Percentiles rank a stretch among this genome's conserved stretches.
These are phyloP conservation scores for Hondaea fermentalgiana DNA, from an alignment of 108 stramenopile genomes.

Conservation along the genomic window DNA sequence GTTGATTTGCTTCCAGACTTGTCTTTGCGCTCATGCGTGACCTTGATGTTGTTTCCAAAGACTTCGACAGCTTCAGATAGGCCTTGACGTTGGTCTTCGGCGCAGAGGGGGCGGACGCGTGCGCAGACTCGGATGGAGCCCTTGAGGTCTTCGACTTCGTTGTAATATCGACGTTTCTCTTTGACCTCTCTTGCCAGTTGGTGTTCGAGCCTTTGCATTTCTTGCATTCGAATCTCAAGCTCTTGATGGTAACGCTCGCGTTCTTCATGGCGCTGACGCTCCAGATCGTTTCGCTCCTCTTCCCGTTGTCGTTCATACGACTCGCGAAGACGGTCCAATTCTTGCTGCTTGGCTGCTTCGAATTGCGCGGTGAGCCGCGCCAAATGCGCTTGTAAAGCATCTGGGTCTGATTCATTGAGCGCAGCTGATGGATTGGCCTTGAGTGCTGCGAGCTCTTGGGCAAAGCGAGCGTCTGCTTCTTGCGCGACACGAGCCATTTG, in stretches of 20 bases:
- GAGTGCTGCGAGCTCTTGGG: neutral
- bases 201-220: neutral
- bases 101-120: conserved; percentile 42
- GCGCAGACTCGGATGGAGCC: conserved; percentile 55
- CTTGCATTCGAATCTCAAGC: neutral
- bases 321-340: neutral
- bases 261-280: conserved; percentile 16
- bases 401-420: neutral
- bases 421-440: neutral
- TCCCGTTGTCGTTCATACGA: conserved; percentile 20
- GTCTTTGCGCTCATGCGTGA: neutral
- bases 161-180: conserved; percentile 54
- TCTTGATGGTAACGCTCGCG: conserved; percentile 22
- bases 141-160: conserved; percentile 61
- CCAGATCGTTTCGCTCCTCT: conserved; percentile 20
- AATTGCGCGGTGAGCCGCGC: neutral
- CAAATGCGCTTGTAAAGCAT: neutral
- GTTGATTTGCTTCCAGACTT: neutral
- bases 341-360: neutral
- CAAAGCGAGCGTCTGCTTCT: neutral
- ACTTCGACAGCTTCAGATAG: conserved; percentile 33
- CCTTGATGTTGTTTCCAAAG: conserved; percentile 34
- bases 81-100: conserved; percentile 34
- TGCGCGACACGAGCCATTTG: neutral
- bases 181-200: conserved; percentile 20